These are phyloP conservation scores for Ophiostoma fasciatum DNA, from an alignment of 2,329 filamentous ascomycete genomes.

Conservation along the genomic window DNA sequence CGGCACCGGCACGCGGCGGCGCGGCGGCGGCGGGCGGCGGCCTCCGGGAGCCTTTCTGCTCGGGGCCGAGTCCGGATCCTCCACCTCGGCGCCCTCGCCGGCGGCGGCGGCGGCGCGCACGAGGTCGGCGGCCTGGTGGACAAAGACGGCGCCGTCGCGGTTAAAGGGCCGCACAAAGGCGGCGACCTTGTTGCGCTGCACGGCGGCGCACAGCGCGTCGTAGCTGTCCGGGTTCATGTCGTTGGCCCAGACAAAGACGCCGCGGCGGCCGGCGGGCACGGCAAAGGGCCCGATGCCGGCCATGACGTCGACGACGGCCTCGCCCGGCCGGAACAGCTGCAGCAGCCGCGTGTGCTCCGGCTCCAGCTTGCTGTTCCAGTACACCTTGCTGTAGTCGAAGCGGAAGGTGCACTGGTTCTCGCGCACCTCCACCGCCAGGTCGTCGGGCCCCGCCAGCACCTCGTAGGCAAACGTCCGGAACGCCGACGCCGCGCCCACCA, in stretches of 20 bases:
- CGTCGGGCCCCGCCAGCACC: constrained; percentile 64
- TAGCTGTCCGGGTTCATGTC: constrained; percentile 90
- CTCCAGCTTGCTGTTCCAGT: constrained; percentile 91
- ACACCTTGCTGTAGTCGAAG: constrained; percentile 93
- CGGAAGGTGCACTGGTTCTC: constrained; percentile 77
- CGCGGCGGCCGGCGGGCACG: constrained; percentile 76
- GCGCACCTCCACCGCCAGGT: constrained; percentile 69
- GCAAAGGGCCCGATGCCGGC: constrained; percentile 94
- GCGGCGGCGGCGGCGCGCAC: constrained; percentile 36
- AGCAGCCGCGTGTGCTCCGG: constrained; percentile 77
- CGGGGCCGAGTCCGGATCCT: constrained; percentile 13
- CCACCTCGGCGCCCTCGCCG: constrained; percentile 23
- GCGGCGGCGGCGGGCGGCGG: not conserved
- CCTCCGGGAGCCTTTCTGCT: not conserved
- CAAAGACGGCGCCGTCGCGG: constrained; percentile 68
- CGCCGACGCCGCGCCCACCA: constrained; percentile 70
- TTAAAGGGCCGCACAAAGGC: constrained; percentile 68
- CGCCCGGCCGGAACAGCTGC: constrained; percentile 60
- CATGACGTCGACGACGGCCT: constrained; percentile 94
- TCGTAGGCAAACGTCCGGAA: constrained; percentile 92
- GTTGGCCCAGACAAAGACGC: constrained; percentile 90
- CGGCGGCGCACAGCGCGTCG: constrained; percentile 52
- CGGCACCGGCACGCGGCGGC: constrained; percentile 38
- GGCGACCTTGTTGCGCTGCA: constrained; percentile 64
- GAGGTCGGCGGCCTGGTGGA: constrained; percentile 50